A percentile compares a stretch with the other conserved stretches of the same genome.
phyloP scores from a whole-genome alignment of 495 filamentous ascomycete genomes.

The Xanthoparmelia taractica region DNA sequence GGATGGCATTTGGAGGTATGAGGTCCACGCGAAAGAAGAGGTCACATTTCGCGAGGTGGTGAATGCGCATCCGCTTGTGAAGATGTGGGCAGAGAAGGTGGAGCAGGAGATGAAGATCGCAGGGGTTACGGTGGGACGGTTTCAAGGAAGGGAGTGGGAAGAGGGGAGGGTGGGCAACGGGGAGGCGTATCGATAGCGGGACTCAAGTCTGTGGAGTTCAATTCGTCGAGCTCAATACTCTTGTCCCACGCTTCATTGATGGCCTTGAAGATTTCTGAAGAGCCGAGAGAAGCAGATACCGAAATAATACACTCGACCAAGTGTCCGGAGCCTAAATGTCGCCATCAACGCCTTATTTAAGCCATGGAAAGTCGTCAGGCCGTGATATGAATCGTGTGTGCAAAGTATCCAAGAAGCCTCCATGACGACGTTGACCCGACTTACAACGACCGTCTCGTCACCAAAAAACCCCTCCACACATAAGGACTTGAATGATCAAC shows the following conservation, averaged over 20 bases:
- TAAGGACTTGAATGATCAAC: neutral
- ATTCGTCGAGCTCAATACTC: neutral
- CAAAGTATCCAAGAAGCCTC: neutral
- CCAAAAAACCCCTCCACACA: neutral
- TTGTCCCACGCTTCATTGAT: too few species aligned
- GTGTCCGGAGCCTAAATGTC: neutral
- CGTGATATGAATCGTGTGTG: neutral
- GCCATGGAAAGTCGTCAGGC: neutral
- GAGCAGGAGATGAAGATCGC: conserved; percentile 40
- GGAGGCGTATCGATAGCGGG: neutral
- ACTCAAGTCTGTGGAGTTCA: neutral
- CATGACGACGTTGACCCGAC: neutral
- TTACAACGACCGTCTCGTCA: neutral
- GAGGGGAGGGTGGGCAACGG: conserved; percentile 14
- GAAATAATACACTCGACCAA: neutral
- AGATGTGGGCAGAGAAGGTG: conserved; percentile 45
- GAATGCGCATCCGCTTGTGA: conserved; percentile 35
- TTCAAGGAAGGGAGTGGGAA: conserved; percentile 23
- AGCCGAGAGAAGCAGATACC: neutral
- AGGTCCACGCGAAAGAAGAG: conserved; percentile 34
- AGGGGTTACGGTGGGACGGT: conserved; percentile 28
- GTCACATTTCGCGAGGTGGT: conserved; percentile 26
- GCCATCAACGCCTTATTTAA: neutral
- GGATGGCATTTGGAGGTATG: conserved; percentile 58
- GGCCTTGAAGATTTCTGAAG: too few species aligned